phyloP scores from a whole-genome alignment of 1,284 basidiomycete species.

The Heliocybe sulcata region DNA sequence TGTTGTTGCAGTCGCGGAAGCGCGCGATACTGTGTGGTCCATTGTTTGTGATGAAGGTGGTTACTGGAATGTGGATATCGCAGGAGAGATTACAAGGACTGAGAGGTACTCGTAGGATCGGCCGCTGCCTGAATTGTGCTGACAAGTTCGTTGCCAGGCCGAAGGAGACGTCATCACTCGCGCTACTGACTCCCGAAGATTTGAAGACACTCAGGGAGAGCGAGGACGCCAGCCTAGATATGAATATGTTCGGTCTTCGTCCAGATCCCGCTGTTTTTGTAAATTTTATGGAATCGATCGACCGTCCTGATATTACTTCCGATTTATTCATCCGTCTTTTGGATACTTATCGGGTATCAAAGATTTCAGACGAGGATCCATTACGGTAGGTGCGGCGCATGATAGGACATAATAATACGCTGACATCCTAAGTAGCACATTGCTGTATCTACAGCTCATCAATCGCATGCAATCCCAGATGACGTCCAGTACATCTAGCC shows the following conservation, averaged over 20 bases:
- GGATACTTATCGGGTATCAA: conserved; percentile 56
- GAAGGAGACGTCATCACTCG: conserved; percentile 22
- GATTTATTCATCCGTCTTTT: conserved; percentile 69
- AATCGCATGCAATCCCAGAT: conserved; percentile 72
- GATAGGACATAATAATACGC: background rate
- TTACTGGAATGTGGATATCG: conserved; percentile 48
- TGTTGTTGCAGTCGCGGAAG: conserved; percentile 46
- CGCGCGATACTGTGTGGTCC: conserved; percentile 49
- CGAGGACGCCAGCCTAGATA: conserved; percentile 39
- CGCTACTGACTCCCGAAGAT: conserved; percentile 46
- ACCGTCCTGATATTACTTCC: conserved; percentile 62
- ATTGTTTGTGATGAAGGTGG: conserved; percentile 48
- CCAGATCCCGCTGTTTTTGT: conserved; percentile 70
- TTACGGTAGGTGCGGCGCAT: conserved; percentile 33
- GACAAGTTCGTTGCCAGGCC: conserved; percentile 12
- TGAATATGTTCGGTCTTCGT: conserved; percentile 58
- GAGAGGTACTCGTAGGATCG: conserved; percentile 27
- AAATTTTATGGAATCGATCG: conserved; percentile 52
- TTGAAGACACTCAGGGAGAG: conserved; percentile 30
- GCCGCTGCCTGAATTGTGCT: background rate
- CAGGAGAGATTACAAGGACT: conserved; percentile 38
- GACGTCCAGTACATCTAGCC: conserved; percentile 46
- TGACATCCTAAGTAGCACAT: conserved; percentile 21
- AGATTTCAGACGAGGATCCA: conserved; percentile 40
- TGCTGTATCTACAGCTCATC: conserved; percentile 72